Base-by-base conservation (phyloP, 2,329 filamentous ascomycete genomes). In the Talaromyces sp. region DNA sequence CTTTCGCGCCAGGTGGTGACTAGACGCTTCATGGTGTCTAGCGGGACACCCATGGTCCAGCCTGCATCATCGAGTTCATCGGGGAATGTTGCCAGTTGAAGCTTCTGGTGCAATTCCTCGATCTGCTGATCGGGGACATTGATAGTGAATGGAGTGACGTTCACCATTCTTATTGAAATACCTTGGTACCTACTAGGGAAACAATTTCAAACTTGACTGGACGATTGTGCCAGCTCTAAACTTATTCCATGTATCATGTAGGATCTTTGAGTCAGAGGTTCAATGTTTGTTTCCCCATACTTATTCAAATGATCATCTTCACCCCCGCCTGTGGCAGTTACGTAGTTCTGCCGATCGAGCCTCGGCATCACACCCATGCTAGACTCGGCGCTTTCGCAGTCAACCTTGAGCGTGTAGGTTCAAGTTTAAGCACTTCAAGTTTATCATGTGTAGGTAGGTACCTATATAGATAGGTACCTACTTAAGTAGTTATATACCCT, bases 21-120 rank as follows among this genome's bases (percentile, higher is more conserved):
- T 19, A 89, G 75, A 9, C 84, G 77, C 62, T 84, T 83, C 52
- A 89, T 70, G 7, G 63, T 56, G n/a, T 27, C 69, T 0, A 87
- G 68, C 0, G 85, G 85, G 10, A 81, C 76, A 14, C 86, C 86
- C 60, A 85, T 81, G 14, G 80, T 75, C 83, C 83, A 84, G 39
- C 62, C 73, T 3, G 78, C 75, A 22, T 63, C 68, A 19, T 82
- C 74, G 17, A 83, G 72, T 64, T 86, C 84, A 61, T 84, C 79
- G 0, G 84, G 84, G 44, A 84, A 84, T 7, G 76, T 75, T 3
- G 82, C 70, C 1, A 77, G 70, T 0, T 75, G 68, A 2, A 88
- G 79, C 62, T 85, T 86, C 24, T 77, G 73, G 54, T 80, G 77
- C 2, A 88, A 75, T n/a, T 74, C 74, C 9, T 80, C 70, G 14